Base-by-base conservation (phyloP, 2,329 filamentous ascomycete genomes). In the Neoarthrinium moseri region DNA sequence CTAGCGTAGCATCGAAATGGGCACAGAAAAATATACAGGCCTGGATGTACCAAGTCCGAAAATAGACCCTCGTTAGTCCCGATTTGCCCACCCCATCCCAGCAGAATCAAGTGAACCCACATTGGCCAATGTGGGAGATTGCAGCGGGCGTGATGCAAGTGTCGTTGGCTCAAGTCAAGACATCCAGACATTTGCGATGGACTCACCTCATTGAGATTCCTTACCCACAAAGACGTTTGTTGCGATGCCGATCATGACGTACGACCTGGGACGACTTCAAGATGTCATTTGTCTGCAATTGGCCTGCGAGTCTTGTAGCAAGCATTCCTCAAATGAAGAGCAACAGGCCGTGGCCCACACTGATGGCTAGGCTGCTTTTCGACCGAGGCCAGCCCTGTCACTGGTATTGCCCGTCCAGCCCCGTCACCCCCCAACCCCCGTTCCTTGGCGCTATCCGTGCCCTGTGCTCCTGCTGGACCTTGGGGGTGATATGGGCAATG, bases 241-340 rank as follows among this genome's bases (percentile, higher is more conserved):
- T 21, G 18, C 8, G n/a, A 24, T 43, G 39, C 27, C 22, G 39
- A 43, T 43, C 39, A 43, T 43, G 39, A 43, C 39, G 39, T 34
- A 17, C 38, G 12, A 17, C 18, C 26, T 29, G 26, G 29, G 29
- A 11, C 17, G 17, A n/a, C 22, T 43, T 20, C 39, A 17, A 7
- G 20, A 43, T 17, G 39, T 7, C 11, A 33, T 20, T 18, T 23
- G 22, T 18, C 10, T 33, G 39, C 20, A 30, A 33, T 43, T 43
- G 39, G 39, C 18, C 17, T 33, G 26, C 15, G 4, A 30, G 27
- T 17, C 22, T 6, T 30, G 27, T 12, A 32, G 39, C 18, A 17
- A 29, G 39, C 39, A 43, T 11, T 11, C 39, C 22, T 26, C 27
- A 43, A 43, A 43, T 43, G 39, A 43, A 34, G 39, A 43, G 39